These are phyloP conservation scores for Coriolopsis trogii DNA, from an alignment of 1,284 basidiomycete genomes.

Conservation along the genomic window DNA sequence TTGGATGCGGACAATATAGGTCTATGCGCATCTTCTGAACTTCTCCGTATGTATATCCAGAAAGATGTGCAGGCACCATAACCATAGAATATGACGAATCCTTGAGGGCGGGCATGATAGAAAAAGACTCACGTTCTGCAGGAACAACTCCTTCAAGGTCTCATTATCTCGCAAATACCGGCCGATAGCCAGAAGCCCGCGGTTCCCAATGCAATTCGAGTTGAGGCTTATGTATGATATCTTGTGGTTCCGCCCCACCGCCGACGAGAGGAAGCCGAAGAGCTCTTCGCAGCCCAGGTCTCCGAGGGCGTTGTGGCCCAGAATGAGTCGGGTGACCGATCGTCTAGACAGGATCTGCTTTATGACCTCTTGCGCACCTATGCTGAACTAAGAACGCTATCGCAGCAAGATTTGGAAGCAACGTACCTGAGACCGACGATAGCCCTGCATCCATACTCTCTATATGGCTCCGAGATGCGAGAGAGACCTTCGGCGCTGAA, in stretches of 20 bases:
- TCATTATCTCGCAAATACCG: conserved; percentile 54
- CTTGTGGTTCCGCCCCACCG: conserved; percentile 46
- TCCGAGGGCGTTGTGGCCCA: conserved; percentile 61
- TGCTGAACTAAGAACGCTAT: not conserved
- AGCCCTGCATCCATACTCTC: conserved; percentile 29
- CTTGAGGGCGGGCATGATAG: too few relatives aligned
- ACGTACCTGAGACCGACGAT: conserved; percentile 24
- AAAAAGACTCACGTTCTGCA: conserved; percentile 55
- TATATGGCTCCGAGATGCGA: conserved; percentile 26
- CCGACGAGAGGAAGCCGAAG: conserved; percentile 57
- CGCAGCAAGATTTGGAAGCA: not conserved
- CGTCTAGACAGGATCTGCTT: conserved; percentile 44
- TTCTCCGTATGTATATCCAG: too few relatives aligned
- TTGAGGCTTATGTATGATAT: conserved; percentile 62
- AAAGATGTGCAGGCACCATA: too few relatives aligned
- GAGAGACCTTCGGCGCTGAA: conserved; percentile 20
- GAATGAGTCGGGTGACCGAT: conserved; percentile 50
- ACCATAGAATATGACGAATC: too few relatives aligned
- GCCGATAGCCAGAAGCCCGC: conserved; percentile 54
- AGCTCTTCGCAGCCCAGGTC: conserved; percentile 60
- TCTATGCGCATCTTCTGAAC: too few relatives aligned
- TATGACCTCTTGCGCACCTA: conserved; percentile 56
- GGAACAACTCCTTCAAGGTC: conserved; percentile 47
- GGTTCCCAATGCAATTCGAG: conserved; percentile 55
- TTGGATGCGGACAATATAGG: too few relatives aligned